Conservation (phyloP, 306 rosid genomes). For the Cajanus cajan region DNA sequence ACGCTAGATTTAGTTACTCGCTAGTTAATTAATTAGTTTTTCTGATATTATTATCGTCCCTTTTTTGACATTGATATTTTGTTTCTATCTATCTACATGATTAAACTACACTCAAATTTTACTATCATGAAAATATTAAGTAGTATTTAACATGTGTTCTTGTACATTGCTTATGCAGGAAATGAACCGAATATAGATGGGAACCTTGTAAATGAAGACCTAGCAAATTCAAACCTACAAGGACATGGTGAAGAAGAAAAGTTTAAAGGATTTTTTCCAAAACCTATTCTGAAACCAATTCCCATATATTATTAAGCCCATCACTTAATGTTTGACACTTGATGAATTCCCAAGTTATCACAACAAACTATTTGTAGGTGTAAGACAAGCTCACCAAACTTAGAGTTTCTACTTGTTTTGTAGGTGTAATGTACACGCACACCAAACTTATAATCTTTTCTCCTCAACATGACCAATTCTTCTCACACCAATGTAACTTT, state of each 20-base stretch:
- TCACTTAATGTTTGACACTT: no score
- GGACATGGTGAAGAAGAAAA: neutral
- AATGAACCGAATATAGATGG: conserved; percentile 7
- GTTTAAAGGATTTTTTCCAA: neutral
- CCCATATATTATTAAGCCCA: no score
- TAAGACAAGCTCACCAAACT: no score
- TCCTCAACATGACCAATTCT: no score
- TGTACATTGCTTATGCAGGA: neutral
- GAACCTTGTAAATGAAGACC: conserved; percentile 14
- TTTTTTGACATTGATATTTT: neutral
- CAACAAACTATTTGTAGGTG: no score
- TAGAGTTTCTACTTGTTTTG: no score
- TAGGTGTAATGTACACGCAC: no score
- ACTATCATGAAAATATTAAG: neutral
- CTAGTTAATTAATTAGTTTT: no score
- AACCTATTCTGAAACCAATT: neutral
- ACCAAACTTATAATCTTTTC: no score
- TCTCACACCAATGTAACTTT: no score
- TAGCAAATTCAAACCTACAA: neutral
- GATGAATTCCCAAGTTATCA: no score
- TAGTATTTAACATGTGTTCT: neutral
- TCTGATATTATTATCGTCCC: neutral
- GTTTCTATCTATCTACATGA: neutral
- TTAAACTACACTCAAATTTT: neutral
- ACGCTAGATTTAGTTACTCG: no score